Evolutionary conservation across 2,329 filamentous ascomycete genomes (phyloP), one percentile per base, ranked within the genome.

Genomic region (Calonectria pauciramosa): DNA sequence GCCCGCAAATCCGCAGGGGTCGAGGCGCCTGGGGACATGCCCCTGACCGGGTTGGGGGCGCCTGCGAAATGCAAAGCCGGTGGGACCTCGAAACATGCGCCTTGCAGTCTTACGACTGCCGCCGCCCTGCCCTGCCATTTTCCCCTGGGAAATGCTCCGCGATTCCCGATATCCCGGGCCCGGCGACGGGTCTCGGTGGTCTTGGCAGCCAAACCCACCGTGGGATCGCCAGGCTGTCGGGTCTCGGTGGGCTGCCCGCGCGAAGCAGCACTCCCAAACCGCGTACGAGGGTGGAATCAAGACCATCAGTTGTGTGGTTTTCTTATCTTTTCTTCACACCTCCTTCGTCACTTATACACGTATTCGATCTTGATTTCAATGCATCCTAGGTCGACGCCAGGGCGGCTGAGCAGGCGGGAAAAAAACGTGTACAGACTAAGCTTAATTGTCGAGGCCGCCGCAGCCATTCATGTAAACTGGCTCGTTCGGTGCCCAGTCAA

Each of bases 331-430:
- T 20, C 7, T 34, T 11, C 23, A 38, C 49, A 23, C 32, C 44
- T 28, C 30, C 32, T 34, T 70, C 54, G 54, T 70, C 67, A 63
- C n/a, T 30, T 70, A 70, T 70, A 70, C 54, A 70, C 67, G 67
- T 70, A 70, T 70, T 70, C 67, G 32, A 59, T 44, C 26, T 18
- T 47, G 34, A 28, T 38, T 16, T 14, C n/a, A 20, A 10, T 47
- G 36, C 60, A 32, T 47, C 26, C 34, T 70, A 70, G n/a, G 44
- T 23, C 23, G 54, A 70, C 54, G 41, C 67, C 67, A 51, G 36
- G 54, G 67, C 54, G 38, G 52, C 38, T 30, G 49, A 32, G 51
- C 32, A 60, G 34, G 26, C 16, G 6, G 14, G 10, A 11, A 7
- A 59, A 59, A 23, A 36, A 59, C 32, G 20, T 32, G 54, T 59